Evolutionary conservation across 2,329 filamentous ascomycete genomes (phyloP).

Genomic region (Parastagonospora avenae): DNA sequence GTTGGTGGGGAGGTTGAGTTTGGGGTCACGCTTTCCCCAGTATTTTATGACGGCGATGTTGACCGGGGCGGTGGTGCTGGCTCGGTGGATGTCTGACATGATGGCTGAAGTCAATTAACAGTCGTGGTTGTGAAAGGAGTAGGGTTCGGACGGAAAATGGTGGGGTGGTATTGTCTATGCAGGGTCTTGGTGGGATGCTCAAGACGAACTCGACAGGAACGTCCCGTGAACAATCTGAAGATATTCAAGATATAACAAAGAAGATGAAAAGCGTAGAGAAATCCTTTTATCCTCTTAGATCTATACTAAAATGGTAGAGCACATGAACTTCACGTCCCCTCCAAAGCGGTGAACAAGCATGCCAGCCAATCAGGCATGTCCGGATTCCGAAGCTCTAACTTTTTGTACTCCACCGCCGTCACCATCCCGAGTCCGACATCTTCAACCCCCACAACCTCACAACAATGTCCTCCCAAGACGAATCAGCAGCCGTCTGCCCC

Average conservation of each 20-base stretch:
- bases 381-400: slow-evolving; percentile 23
- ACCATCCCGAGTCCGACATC: slow-evolving; percentile 10
- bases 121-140: not conserved
- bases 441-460: slow-evolving; percentile 2
- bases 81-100: slow-evolving; percentile 72
- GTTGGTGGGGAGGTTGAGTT: slow-evolving; percentile 96
- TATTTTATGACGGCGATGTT: slow-evolving; percentile 99
- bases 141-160: slow-evolving; percentile 14
- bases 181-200: slow-evolving; percentile 25
- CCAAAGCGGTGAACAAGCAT: slow-evolving; percentile 16
- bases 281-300: not conserved
- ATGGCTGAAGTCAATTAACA: not conserved
- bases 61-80: slow-evolving; percentile 94
- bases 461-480: slow-evolving; percentile 38
- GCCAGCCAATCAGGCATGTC: slow-evolving; percentile 4
- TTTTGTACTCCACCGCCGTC: slow-evolving; percentile 14
- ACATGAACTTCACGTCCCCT: not conserved
- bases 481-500: slow-evolving; percentile 65
- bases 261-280: too few species aligned
- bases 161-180: slow-evolving; percentile 36
- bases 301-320: not conserved
- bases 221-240: not conserved
- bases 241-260: not conserved
- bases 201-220: not conserved
- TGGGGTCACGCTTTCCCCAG: slow-evolving; percentile 96